Evolutionary conservation across 2,329 filamentous ascomycete genomes (phyloP).

Genomic region (Xylaria sp.): DNA sequence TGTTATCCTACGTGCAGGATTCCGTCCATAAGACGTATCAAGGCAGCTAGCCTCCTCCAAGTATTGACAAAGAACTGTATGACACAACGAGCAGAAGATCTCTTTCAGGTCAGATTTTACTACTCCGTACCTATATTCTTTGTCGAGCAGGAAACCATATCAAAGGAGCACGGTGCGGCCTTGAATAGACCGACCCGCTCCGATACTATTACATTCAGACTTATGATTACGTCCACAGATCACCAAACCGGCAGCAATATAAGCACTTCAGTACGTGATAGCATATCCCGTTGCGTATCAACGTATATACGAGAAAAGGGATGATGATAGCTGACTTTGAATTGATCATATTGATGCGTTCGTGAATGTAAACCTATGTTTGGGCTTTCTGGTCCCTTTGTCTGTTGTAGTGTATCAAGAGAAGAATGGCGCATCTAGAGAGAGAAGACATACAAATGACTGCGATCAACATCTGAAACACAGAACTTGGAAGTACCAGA

Average conservation of each 20-base stretch:
- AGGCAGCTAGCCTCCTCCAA: slow-evolving; percentile 4
- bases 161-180: slow-evolving; percentile 24
- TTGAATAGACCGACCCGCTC: not conserved
- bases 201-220: not conserved
- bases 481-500: not conserved
- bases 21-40: not conserved
- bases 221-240: too few relatives aligned
- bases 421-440: not conserved
- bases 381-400: not conserved
- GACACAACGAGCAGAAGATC: slow-evolving; percentile 4
- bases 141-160: slow-evolving; percentile 16
- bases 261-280: not conserved
- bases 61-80: slow-evolving; percentile 30
- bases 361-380: not conserved
- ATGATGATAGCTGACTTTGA: not conserved
- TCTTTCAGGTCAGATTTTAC: slow-evolving; percentile 20
- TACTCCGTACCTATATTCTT: slow-evolving; percentile 14
- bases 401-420: too few relatives aligned
- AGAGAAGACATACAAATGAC: not conserved
- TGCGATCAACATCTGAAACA: not conserved
- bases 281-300: not conserved
- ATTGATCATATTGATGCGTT: not conserved
- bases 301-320: not conserved
- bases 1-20: not conserved
- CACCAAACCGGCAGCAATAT: not conserved